phyloP scores from a whole-genome alignment of 1,284 basidiomycete species.

The Malassezia slooffiae region DNA sequence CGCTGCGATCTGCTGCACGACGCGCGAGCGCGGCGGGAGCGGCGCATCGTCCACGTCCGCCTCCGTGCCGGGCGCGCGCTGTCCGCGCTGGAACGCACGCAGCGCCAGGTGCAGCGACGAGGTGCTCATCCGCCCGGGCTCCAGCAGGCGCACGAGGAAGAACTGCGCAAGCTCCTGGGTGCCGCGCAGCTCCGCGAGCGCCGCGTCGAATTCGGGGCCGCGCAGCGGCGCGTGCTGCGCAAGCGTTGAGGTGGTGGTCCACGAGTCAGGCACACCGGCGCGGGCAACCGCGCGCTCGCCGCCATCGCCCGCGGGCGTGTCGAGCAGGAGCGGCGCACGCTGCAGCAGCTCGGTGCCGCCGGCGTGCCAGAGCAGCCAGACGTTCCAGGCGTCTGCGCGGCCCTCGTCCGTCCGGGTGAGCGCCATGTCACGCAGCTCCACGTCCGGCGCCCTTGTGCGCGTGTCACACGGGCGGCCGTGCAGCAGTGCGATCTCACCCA shows the following conservation, averaged over 20 bases:
- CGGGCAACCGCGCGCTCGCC: constrained; percentile 6
- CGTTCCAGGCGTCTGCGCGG: constrained; percentile 20
- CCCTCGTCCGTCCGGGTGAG: constrained; percentile 17
- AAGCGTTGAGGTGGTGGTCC: constrained; percentile 24
- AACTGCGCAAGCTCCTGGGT: constrained; percentile 21
- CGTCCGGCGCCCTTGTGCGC: constrained; percentile 23
- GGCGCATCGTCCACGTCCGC: constrained; percentile 17
- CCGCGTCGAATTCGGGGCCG: constrained; percentile 30
- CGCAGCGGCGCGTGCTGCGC: constrained; percentile 28
- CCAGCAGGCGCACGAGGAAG: constrained; percentile 30
- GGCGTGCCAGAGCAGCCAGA: constrained; percentile 41
- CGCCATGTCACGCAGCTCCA: constrained; percentile 35
- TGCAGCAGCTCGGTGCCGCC: constrained; percentile 22
- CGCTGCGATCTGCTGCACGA: constrained; percentile 23
- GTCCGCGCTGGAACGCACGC: too few species aligned
- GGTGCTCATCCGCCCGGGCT: constrained; percentile 31
- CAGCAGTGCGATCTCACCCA: constrained; percentile 31
- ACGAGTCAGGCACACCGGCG: constrained; percentile 19
- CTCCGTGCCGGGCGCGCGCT: constrained; percentile 14
- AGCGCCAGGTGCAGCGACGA: constrained; percentile 17
- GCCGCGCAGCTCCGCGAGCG: constrained; percentile 19
- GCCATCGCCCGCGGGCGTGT: constrained; percentile 13
- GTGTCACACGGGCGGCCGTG: constrained; percentile 34
- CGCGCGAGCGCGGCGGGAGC: constrained; percentile 9
- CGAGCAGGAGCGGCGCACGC: constrained; percentile 12